These are phyloP conservation scores for Globisporangium parvum DNA, from an alignment of 352 stramenopile species.

Conservation along the genomic window DNA sequence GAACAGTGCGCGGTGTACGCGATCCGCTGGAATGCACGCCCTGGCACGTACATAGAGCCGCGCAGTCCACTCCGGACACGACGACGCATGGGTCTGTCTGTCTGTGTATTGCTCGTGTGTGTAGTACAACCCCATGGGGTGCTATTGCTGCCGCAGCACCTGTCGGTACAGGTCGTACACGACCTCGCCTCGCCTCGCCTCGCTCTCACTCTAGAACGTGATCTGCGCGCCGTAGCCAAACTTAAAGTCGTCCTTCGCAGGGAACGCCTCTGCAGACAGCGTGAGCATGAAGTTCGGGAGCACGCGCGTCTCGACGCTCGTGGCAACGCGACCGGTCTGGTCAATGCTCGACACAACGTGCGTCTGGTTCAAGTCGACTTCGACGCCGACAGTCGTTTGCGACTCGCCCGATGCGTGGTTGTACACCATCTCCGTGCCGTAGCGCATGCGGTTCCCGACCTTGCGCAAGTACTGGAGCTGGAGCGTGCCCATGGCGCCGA, in stretches of 20 bases:
- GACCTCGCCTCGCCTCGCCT: no score
- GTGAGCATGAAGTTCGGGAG: slow-evolving; percentile 84
- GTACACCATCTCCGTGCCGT: slow-evolving; percentile 84
- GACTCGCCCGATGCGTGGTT: slow-evolving; percentile 80
- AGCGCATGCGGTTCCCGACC: slow-evolving; percentile 74
- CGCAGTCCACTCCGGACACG: no score
- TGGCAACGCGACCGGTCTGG: slow-evolving; percentile 77
- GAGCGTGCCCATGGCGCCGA: slow-evolving; percentile 75
- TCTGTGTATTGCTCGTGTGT: no score
- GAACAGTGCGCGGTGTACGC: no score
- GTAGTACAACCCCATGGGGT: background rate
- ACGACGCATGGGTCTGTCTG: no score
- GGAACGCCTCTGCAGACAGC: slow-evolving; percentile 79
- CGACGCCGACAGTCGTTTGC: slow-evolving; percentile 72
- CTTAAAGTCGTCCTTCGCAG: slow-evolving; percentile 87
- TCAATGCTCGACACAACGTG: slow-evolving; percentile 81
- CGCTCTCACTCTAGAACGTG: slow-evolving; percentile 66
- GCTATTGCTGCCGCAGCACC: slow-evolving; percentile 19
- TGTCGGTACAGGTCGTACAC: slow-evolving; percentile 1
- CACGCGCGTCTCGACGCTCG: slow-evolving; percentile 78
- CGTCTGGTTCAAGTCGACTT: slow-evolving; percentile 82
- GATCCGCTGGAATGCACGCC: no score
- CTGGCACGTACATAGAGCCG: no score
- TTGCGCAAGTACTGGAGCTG: slow-evolving; percentile 86
- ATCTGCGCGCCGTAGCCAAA: slow-evolving; percentile 89